Percentiles rank a stretch among this genome's conserved stretches.
phyloP scores from a whole-genome alignment of 768 basidiomycete species.

The Leccinum longicurvipes region DNA sequence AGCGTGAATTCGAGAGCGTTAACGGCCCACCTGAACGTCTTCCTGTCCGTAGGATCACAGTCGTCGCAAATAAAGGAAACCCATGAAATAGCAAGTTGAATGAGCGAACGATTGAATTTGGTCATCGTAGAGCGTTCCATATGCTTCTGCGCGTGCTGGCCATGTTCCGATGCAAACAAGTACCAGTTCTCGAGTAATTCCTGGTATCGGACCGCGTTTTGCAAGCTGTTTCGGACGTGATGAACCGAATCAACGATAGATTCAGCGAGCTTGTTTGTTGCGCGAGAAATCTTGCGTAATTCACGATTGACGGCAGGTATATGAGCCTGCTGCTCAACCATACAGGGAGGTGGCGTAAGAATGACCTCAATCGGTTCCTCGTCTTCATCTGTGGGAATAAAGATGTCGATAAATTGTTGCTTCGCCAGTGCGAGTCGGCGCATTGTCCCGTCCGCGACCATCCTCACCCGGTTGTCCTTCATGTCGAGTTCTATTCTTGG shows the following conservation, averaged over 20 bases:
- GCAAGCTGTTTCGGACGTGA: conserved; percentile 70
- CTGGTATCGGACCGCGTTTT: conserved; percentile 61
- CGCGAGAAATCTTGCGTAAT: conserved; percentile 84
- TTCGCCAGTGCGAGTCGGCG: conserved; percentile 74
- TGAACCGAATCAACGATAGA: conserved; percentile 91
- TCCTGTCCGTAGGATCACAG: conserved; percentile 92
- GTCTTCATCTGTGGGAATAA: conserved; percentile 62
- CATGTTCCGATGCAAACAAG: conserved; percentile 93
- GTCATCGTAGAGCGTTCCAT: conserved; percentile 71
- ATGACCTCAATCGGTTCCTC: conserved; percentile 46
- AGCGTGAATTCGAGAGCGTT: conserved; percentile 92
- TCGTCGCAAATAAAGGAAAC: conserved; percentile 98
- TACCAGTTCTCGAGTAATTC: conserved; percentile 95
- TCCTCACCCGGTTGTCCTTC: conserved; percentile 83
- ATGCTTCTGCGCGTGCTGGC: conserved; percentile 82
- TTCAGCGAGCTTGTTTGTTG: conserved; percentile 87
- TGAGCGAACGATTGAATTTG: conserved; percentile 80
- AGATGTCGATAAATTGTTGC: conserved; percentile 65
- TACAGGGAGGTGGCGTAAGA: conserved; percentile 44
- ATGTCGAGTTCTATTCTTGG: conserved; percentile 77
- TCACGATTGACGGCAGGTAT: conserved; percentile 87
- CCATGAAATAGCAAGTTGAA: conserved; percentile 94
- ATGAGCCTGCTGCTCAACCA: conserved; percentile 85
- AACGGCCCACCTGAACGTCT: conserved; percentile 98
- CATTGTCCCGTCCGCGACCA: conserved; percentile 88